Evolutionary conservation across 2,329 filamentous ascomycete genomes (phyloP), one percentile per base, ranked within the genome.

Genomic region (Fusarium sp.): DNA sequence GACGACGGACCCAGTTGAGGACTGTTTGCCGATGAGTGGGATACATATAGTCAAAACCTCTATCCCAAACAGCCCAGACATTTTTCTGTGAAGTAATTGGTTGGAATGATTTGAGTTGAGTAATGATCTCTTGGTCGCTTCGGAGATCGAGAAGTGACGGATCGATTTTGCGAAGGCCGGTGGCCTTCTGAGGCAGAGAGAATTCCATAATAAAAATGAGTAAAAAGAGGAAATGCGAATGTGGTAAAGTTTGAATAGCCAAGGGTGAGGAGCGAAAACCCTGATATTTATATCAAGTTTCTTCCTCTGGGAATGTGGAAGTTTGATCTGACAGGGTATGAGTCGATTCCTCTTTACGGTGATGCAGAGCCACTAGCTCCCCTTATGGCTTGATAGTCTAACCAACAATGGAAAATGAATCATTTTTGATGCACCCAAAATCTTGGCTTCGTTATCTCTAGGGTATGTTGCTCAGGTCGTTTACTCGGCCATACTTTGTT

Each of bases 41-140:
- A 10, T 79, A 81, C 77, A 83, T 82, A 10, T 62, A 59, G 6
- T 73, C 53, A 0, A 81, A 57, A 0, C 83, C 81, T 12, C 76
- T 78, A 58, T 84, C 78, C 82, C 82, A 84, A 59, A 82, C 82
- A 3, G 82, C 81, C 82, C 82, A 84, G 5, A 84, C 76, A 43
- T 84, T 84, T 65, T 80, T 82, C 54, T 83, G 81, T 0, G 79
- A 80, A 1, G 75, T 78, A 43, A 80, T 56, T n/a, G 80, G 77
- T 4, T 68, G 73, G 46, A 76, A 78, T 2, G 67, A 56, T 11
- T 65, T 57, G 2, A 82, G 75, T 6, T 75, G 70, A 1, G 67
- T n/a, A 5, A 77, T n/a, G 18, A 82, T 80, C 1, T 80, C 74
- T 1, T 67, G 58, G 40, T 80, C 79, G 13, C 74, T 62, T 10